Percentiles rank a stretch among this genome's conserved stretches.
These are phyloP conservation scores for Aspergillus brunneoviolaceus DNA, from an alignment of 2,329 filamentous ascomycete species.

Conservation along the genomic window DNA sequence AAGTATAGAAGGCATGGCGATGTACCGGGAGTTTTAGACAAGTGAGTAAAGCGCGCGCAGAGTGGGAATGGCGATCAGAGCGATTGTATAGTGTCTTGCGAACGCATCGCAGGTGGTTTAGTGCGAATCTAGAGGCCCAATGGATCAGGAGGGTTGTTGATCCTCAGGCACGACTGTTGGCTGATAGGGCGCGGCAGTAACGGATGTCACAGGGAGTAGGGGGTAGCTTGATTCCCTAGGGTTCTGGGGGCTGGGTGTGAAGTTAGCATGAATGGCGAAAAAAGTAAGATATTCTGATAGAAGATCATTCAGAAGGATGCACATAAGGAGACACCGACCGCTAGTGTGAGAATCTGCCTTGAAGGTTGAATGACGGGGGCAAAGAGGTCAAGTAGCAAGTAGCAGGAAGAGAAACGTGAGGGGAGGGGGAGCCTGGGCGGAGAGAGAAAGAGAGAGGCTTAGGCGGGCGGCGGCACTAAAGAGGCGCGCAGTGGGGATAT, in stretches of 20 bases:
- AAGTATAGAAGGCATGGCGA: conserved; percentile 64
- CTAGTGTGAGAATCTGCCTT: not conserved
- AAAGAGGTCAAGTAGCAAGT: conserved; percentile 13
- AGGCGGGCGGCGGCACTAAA: conserved; percentile 1
- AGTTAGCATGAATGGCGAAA: not conserved
- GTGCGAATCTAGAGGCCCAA: not conserved
- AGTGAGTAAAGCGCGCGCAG: conserved; percentile 7
- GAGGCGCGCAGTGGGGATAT: conserved; percentile 4
- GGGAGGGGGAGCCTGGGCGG: not conserved
- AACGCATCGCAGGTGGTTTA: conserved; percentile 21
- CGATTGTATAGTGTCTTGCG: conserved; percentile 9
- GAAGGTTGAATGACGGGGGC: not conserved
- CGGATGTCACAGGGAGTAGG: conserved; percentile 4
- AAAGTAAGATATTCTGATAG: not conserved
- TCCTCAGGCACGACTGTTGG: conserved; percentile 15
- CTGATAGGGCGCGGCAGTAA: conserved; percentile 13
- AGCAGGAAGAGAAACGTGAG: conserved; percentile 3
- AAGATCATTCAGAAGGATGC: not conserved
- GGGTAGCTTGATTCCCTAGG: conserved; percentile 3
- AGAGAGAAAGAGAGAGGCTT: conserved; percentile 7
- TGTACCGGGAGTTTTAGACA: conserved; percentile 11
- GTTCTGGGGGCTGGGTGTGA: not conserved
- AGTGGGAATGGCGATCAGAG: not conserved
- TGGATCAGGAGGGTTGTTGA: conserved; percentile 11
- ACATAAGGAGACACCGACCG: not conserved